phyloP scores from a whole-genome alignment of 176 grass and related monocot genomes.

The Melocanna baccifera region DNA sequence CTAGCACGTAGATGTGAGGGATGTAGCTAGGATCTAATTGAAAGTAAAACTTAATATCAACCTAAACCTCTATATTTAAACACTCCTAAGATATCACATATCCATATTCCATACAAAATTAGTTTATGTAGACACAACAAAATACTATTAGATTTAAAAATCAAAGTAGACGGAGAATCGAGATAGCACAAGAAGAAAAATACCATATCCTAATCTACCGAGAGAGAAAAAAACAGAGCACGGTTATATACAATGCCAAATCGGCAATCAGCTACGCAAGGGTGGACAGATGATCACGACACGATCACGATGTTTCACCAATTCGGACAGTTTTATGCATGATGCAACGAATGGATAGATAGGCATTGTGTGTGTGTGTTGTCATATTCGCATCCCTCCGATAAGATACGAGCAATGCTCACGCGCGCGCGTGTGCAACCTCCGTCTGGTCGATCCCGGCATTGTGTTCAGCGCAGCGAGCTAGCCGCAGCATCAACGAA shows the following conservation, averaged over 20 bases:
- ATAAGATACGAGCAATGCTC: too few species aligned
- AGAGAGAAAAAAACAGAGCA: neutral
- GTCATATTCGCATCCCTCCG: too few species aligned
- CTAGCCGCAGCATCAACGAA: neutral
- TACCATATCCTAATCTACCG: neutral
- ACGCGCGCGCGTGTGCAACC: too few species aligned
- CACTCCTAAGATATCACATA: neutral
- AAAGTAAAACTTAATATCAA: neutral
- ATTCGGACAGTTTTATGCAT: too few species aligned
- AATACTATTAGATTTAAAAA: neutral
- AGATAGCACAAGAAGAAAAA: neutral
- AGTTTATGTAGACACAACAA: neutral
- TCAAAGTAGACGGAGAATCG: neutral
- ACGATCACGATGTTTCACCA: too few species aligned
- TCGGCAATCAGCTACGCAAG: neutral
- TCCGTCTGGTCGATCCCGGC: neutral
- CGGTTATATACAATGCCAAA: neutral
- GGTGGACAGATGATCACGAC: neutral
- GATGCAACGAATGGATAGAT: too few species aligned
- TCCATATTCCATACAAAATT: neutral
- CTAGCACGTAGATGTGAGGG: neutral
- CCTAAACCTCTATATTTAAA: neutral
- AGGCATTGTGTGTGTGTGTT: neutral
- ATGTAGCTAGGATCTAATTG: neutral
- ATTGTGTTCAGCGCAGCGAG: too few species aligned